A percentile compares a stretch with the other conserved stretches of the same genome.
phyloP scores from a whole-genome alignment of 2,329 filamentous ascomycete species.

The Penicillium sp. region DNA sequence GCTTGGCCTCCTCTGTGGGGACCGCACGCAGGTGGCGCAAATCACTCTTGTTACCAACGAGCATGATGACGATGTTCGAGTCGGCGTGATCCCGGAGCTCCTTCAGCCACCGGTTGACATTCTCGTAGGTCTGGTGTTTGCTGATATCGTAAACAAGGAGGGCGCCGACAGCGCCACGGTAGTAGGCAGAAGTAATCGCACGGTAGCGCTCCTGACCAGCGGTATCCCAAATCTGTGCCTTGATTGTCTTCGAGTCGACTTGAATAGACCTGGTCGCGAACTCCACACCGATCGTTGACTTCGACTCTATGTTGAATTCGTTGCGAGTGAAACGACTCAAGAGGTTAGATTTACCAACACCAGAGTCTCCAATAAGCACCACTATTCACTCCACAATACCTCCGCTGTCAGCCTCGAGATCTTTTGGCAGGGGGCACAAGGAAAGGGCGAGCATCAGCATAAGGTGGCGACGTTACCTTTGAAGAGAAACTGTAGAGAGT shows the following conservation, averaged over 20 bases:
- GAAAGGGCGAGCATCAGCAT: constrained; percentile 20
- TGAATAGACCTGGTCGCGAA: constrained; percentile 98
- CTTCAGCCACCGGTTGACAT: constrained; percentile 98
- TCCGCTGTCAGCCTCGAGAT: constrained; percentile 18
- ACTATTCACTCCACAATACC: constrained; percentile 54
- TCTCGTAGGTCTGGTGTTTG: constrained; percentile 99
- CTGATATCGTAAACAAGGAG: constrained; percentile 99
- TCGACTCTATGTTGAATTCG: constrained; percentile 99
- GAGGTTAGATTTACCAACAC: constrained; percentile 99
- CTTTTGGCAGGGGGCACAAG: neutral
- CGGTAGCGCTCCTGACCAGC: constrained; percentile 98
- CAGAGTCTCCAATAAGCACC: constrained; percentile 98
- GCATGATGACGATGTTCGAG: constrained; percentile 99
- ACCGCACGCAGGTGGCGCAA: constrained; percentile 96
- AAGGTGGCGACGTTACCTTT: constrained; percentile 66
- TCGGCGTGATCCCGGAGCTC: constrained; percentile 97
- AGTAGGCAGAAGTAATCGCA: constrained; percentile 98
- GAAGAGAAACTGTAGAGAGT: constrained; percentile 79
- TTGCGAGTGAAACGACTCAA: constrained; percentile 99
- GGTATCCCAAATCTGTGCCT: constrained; percentile 99
- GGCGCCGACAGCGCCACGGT: constrained; percentile 93
- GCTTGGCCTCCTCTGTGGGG: constrained; percentile 95
- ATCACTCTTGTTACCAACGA: constrained; percentile 99
- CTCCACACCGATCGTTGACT: constrained; percentile 99
- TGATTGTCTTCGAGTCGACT: constrained; percentile 99